Evolutionary conservation across 1,139 yeast species (phyloP).

Genomic region (Geotrichum cucujoidarum): DNA sequence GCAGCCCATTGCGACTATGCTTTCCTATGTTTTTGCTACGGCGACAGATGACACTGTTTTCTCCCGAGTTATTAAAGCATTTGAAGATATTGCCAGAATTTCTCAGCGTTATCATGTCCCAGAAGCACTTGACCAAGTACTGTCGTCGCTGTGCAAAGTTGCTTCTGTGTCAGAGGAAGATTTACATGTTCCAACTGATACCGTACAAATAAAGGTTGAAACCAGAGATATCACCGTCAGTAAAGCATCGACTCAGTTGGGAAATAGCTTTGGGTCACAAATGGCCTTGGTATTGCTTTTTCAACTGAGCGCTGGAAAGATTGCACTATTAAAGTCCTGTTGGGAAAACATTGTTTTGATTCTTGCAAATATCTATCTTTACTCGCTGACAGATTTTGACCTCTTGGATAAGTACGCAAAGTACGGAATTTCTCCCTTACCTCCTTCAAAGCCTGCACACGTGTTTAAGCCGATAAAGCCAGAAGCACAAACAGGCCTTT

Average conservation of each 20-base stretch:
- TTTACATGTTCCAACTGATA: slow-evolving; percentile 31
- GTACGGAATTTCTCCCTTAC: slow-evolving; percentile 38
- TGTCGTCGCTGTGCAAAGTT: slow-evolving; percentile 61
- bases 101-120: slow-evolving; percentile 59
- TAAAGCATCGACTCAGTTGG: slow-evolving; percentile 76
- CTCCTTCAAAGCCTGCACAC: slow-evolving; percentile 61
- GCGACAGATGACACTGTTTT: slow-evolving; percentile 89
- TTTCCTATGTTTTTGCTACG: slow-evolving; percentile 71
- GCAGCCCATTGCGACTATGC: slow-evolving; percentile 58
- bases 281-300: slow-evolving; percentile 80
- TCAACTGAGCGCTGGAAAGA: slow-evolving; percentile 62
- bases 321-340: slow-evolving; percentile 38
- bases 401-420: slow-evolving; percentile 55
- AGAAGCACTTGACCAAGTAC: slow-evolving; percentile 58
- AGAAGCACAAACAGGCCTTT: slow-evolving; percentile 64
- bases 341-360: slow-evolving; percentile 63
- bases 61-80: slow-evolving; percentile 76
- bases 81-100: slow-evolving; percentile 77
- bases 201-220: slow-evolving; percentile 42
- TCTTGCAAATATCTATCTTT: slow-evolving; percentile 62
- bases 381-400: slow-evolving; percentile 66
- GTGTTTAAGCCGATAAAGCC: slow-evolving; percentile 58
- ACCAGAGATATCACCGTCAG: slow-evolving; percentile 62
- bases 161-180: slow-evolving; percentile 42
- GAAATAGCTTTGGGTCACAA: slow-evolving; percentile 88